Base-by-base conservation (phyloP, 331 rosid species). In the Malus hybrid region DNA sequence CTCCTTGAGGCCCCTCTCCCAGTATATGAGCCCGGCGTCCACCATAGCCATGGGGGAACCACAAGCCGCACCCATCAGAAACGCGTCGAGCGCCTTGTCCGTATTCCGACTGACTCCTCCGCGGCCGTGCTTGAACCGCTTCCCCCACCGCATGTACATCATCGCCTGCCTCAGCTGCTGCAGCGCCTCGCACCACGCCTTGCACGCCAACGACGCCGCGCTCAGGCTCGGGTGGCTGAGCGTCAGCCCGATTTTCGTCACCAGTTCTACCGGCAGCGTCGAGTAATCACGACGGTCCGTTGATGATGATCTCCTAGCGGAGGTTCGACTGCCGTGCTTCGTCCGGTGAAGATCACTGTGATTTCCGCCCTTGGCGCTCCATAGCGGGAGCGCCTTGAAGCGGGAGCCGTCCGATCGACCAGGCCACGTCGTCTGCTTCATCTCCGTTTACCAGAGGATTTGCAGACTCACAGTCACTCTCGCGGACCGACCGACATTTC, bases 31-130 rank as follows among this genome's bases (percentile, higher is more conserved):
- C 5, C 99, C 97, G 7, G 97, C 99, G 64, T 92, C 96, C 46
- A 94, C 99, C 97, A 92, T 92, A 4, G 92, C 96, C 65, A 87
- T 70, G 2, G 97, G 77, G 0, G 96, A 91, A 16, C 97, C 99
- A 11, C 79, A 88, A 63, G 84, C 84, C 19, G 88, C 96, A 15
- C 89, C 99, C 77, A 86, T 92, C 67, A 79, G 24, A 74, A 92
- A 94, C 73, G 88, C 84, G 16, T 89, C 84, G 3, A 92, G 87
- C 2, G 97, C 97, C 84, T 94, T 92, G 2, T 81, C 88, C 46
- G 46, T 39, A 39, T 39, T 39, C 13, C 12, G 46, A 1, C 46
- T 39, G 46, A 39, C 46, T 39, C 46, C 12, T 39, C 46, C 82
- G 6, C 70, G 71, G 36, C 93, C 97, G 69, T 94, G 99, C 87